Evolutionary conservation across 345 rosid genomes (phyloP), one percentile per base, ranked within the genome.

Genomic region (Gossypioides kirkii): DNA sequence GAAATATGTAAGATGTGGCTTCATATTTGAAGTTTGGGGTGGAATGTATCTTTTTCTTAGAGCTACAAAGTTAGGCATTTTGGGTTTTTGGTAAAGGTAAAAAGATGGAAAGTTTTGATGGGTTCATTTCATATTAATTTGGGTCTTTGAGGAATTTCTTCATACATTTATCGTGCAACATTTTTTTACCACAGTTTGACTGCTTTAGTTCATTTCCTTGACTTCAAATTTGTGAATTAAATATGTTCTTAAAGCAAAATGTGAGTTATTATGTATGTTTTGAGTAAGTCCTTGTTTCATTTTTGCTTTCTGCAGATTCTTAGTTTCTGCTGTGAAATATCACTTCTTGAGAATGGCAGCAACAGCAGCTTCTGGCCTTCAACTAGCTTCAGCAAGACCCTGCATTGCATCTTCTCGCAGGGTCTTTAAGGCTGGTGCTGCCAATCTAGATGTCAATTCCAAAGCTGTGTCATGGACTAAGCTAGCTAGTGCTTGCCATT

Each of bases 401-500:
- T 75, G 81, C 69, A 18, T 82, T 59, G 80, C 71, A 32, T 74
- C 93, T 64, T 78, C 80, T 60, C 72, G 14, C 26, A 76, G 63
- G 73, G 59, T 7, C 20, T 63, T 74, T 22, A 53, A 78, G 76
- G 80, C 87, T 2, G 88, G 86, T 38, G 81, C 80, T 52, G 81
- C 74, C 67, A 61, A 76, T 69, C 72, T 85, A 32, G 80, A 84
- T 61, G 78, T 70, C 49, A 70, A 70, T 72, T 78, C 81, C 67
- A 82, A 81, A 76, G 75, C 80, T 28, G 76, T 84, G 9, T 80
- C 87, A 10, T 77, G 89, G 91, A 49, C 84, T 64, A 86, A 79
- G 84, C 85, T 91, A 32, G 70, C 83, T 0, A 82, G 81, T 61
- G 59, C 79, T 74, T 76, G 82, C 80, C 85, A 83, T 80, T 68